Evolutionary conservation across 2,329 filamentous ascomycete genomes (phyloP).

Genomic region (Aspergillus fumigatus): DNA sequence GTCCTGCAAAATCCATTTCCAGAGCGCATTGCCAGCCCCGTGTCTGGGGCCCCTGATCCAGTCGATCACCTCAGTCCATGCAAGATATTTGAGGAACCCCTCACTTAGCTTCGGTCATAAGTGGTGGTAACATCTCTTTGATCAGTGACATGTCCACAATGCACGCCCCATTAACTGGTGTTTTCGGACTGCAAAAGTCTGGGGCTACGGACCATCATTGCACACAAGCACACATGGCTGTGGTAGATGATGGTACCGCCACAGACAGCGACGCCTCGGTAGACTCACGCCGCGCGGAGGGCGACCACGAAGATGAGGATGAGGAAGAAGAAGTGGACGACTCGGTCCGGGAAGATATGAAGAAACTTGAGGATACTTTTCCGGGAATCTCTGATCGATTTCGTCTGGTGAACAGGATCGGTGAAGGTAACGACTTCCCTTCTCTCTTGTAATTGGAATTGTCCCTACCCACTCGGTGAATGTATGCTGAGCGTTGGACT

Average conservation of each 20-base stretch:
- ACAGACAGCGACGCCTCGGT: conserved; percentile 14
- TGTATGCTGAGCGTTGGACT: conserved; percentile 3
- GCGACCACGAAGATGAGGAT: conserved; percentile 25
- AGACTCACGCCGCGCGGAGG: conserved; percentile 12
- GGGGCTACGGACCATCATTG: conserved; percentile 11
- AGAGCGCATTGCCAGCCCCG: too few species aligned
- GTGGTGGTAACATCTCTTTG: not conserved
- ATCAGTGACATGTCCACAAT: conserved; percentile 23
- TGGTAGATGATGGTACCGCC: conserved; percentile 9
- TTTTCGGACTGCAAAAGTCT: conserved; percentile 22
- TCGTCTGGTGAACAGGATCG: conserved; percentile 91
- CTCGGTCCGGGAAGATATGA: conserved; percentile 77
- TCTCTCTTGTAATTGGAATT: not conserved
- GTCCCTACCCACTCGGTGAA: not conserved
- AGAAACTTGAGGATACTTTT: conserved; percentile 75
- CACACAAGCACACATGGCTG: conserved; percentile 12
- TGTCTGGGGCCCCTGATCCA: not conserved
- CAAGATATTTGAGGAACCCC: not conserved
- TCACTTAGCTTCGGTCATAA: not conserved
- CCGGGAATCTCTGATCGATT: conserved; percentile 79
- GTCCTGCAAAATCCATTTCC: not conserved
- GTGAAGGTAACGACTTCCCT: conserved; percentile 63
- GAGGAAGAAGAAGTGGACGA: conserved; percentile 40
- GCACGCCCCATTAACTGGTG: conserved; percentile 18
- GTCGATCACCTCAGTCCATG: not conserved